These are phyloP conservation scores for Kluyveromyces starmeri DNA, from an alignment of 805 yeast species.

Conservation along the genomic window DNA sequence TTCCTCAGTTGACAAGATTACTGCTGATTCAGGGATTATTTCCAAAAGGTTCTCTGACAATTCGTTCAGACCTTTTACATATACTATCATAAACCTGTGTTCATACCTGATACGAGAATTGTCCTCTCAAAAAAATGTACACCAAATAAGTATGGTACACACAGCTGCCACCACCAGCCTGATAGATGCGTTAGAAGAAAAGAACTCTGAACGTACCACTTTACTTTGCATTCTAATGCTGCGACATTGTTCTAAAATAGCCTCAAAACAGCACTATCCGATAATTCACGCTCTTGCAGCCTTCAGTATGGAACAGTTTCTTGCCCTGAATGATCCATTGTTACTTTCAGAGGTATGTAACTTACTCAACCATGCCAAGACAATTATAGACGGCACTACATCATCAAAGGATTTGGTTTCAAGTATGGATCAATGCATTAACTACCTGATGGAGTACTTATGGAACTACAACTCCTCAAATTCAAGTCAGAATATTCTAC, in stretches of 20 bases:
- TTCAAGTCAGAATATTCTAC: background rate
- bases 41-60: too few species aligned
- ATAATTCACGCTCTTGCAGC: conserved; percentile 1
- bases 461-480: conserved; percentile 1
- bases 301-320: background rate
- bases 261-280: background rate
- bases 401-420: background rate
- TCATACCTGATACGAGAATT: too few species aligned
- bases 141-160: background rate
- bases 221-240: background rate
- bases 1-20: too few species aligned
- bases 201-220: background rate
- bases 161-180: background rate
- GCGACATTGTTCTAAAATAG: background rate
- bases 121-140: too few species aligned
- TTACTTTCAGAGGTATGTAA: background rate
- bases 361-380: conserved; percentile 1
- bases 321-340: conserved; percentile 5
- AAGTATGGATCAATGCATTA: background rate
- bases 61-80: too few species aligned
- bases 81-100: too few species aligned
- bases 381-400: background rate
- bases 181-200: background rate
- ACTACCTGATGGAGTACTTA: background rate
- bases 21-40: too few species aligned